Percentiles rank a stretch among this genome's conserved stretches.
Conservation (phyloP, 2,329 filamentous ascomycete species). For the Beauveria asiatica region DNA sequence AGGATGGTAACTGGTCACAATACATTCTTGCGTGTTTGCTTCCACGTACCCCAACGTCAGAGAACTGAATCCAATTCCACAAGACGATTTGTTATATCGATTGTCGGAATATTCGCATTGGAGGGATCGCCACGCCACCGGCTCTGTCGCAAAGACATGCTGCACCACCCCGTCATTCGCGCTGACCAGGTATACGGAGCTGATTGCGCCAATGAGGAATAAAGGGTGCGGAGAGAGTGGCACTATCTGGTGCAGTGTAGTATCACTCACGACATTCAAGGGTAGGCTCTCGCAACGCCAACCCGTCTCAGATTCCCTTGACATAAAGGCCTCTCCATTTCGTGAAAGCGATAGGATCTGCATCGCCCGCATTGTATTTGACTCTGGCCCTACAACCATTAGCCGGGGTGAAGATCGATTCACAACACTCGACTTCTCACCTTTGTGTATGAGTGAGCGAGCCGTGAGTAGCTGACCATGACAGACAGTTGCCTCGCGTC, state of each 20-base stretch:
- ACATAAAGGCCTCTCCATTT: constrained; percentile 41
- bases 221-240: constrained; percentile 48
- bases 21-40: constrained; percentile 49
- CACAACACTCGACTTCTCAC: background rate
- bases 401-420: background rate
- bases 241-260: constrained; percentile 45
- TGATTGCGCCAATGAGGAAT: constrained; percentile 51
- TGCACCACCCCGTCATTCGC: constrained; percentile 38
- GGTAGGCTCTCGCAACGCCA: constrained; percentile 44
- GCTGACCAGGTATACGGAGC: constrained; percentile 50
- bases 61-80: constrained; percentile 42
- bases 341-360: constrained; percentile 41
- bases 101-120: constrained; percentile 46
- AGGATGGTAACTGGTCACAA: constrained; percentile 56
- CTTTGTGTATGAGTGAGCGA: constrained; percentile 34
- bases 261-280: constrained; percentile 35
- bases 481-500: constrained; percentile 38
- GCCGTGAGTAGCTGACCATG: constrained; percentile 44
- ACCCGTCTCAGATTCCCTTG: constrained; percentile 26
- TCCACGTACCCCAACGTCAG: constrained; percentile 58
- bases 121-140: constrained; percentile 50
- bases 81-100: constrained; percentile 7
- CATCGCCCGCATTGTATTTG: constrained; percentile 13
- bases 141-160: constrained; percentile 53
- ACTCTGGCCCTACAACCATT: constrained; percentile 6